A percentile compares a stretch with the other conserved stretches of the same genome.
Conservation (phyloP, 805 yeast species). For the Jamesozyma lodderae region DNA sequence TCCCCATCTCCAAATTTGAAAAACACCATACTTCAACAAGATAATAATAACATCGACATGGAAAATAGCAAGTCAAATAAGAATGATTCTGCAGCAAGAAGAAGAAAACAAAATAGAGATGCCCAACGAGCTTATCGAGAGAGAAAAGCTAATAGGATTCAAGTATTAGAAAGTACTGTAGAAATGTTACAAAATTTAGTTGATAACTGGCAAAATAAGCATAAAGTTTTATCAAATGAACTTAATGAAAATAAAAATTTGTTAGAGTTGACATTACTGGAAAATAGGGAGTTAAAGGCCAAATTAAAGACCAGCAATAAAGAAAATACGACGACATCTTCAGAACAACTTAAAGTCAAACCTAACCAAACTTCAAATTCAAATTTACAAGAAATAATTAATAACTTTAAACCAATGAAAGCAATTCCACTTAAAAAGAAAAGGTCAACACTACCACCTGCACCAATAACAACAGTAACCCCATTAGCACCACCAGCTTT, state of each 20-base stretch:
- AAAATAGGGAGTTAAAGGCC: not conserved
- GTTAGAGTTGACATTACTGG: not conserved
- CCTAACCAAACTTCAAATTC: too few species aligned
- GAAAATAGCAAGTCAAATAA: not conserved
- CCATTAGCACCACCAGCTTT: not conserved
- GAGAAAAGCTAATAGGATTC: slow-evolving; percentile 73
- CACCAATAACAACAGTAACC: not conserved
- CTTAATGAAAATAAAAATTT: slow-evolving; percentile 33
- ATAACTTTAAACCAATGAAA: slow-evolving; percentile 47
- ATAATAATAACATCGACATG: not conserved
- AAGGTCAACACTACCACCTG: not conserved
- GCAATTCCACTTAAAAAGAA: slow-evolving; percentile 38
- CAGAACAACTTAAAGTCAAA: too few species aligned
- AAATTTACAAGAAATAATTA: slow-evolving; percentile 32
- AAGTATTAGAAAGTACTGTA: slow-evolving; percentile 55
- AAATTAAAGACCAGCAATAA: not conserved
- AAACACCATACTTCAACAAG: not conserved
- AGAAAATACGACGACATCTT: too few species aligned
- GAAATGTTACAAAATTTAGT: slow-evolving; percentile 33
- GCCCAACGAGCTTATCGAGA: slow-evolving; percentile 90
- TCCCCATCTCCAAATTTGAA: not conserved
- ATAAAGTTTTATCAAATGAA: slow-evolving; percentile 9
- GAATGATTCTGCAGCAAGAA: slow-evolving; percentile 42
- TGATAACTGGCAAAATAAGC: slow-evolving; percentile 58
- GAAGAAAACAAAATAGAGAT: slow-evolving; percentile 84